phyloP scores from a whole-genome alignment of 495 filamentous ascomycete species.

The Immersiella caudata region DNA sequence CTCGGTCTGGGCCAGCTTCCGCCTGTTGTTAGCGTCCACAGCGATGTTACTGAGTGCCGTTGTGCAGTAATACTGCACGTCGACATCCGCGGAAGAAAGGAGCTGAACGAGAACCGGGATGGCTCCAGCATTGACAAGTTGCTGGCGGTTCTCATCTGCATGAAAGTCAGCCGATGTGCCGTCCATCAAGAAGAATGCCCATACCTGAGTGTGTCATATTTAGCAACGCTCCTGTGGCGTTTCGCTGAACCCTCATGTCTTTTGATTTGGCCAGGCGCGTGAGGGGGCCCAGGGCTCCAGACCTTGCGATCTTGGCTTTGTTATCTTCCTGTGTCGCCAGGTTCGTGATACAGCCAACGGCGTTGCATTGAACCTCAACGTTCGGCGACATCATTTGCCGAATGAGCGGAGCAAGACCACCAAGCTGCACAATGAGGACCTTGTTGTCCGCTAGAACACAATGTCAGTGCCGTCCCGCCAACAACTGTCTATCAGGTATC shows the following conservation, averaged over 20 bases:
- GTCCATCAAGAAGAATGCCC: background rate
- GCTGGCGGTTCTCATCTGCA: slow-evolving; percentile 92
- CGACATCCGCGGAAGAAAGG: slow-evolving; percentile 86
- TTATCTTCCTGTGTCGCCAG: slow-evolving; percentile 98
- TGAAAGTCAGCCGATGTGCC: slow-evolving; percentile 30
- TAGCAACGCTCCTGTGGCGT: slow-evolving; percentile 91
- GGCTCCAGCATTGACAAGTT: slow-evolving; percentile 93
- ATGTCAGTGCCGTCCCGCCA: slow-evolving; percentile 46
- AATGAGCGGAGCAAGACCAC: slow-evolving; percentile 89
- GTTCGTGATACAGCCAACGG: slow-evolving; percentile 98
- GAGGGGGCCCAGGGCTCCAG: slow-evolving; percentile 86
- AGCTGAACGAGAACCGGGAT: slow-evolving; percentile 96
- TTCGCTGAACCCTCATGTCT: slow-evolving; percentile 97
- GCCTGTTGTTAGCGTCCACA: slow-evolving; percentile 87
- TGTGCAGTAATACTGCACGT: slow-evolving; percentile 99
- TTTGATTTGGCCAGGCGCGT: slow-evolving; percentile 94
- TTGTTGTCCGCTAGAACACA: slow-evolving; percentile 84
- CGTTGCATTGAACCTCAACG: slow-evolving; percentile 98
- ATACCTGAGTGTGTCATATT: slow-evolving; percentile 99
- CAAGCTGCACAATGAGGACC: slow-evolving; percentile 88
- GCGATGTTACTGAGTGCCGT: slow-evolving; percentile 98
- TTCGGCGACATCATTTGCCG: slow-evolving; percentile 99
- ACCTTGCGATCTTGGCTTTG: slow-evolving; percentile 96
- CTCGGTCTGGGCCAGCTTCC: slow-evolving; percentile 86
- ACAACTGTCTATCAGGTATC: slow-evolving; percentile 32